Evolutionary conservation across 495 filamentous ascomycete genomes (phyloP).

Genomic region (Cenococcum geophilum): DNA sequence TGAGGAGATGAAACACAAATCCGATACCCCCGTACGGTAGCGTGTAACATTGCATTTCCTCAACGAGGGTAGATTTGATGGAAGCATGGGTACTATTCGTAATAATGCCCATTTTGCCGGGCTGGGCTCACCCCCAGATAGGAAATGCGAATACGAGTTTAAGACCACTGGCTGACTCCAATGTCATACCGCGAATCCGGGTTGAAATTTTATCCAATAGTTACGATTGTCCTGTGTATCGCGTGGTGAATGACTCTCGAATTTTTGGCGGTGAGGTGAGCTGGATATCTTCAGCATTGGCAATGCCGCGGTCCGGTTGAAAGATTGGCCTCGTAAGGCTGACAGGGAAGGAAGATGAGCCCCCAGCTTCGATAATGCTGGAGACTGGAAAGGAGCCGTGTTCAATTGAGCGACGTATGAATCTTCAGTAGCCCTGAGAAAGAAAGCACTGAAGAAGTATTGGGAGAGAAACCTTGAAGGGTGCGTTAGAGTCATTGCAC

Average conservation of each 20-base stretch:
- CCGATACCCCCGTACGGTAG: constrained; percentile 13
- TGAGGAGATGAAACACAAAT: constrained; percentile 8
- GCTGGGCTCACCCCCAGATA: no score
- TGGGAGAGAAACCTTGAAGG: neutral
- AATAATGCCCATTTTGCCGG: neutral
- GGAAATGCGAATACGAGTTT: no score
- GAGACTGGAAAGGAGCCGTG: no score
- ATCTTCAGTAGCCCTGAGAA: neutral
- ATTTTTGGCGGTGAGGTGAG: no score
- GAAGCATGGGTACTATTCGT: neutral
- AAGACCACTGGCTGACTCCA: neutral
- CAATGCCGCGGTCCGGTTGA: no score
- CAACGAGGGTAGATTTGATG: neutral
- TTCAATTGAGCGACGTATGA: neutral
- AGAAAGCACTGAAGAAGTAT: neutral
- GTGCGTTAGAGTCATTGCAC: neutral
- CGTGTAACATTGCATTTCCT: constrained; percentile 14
- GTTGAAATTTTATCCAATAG: no score
- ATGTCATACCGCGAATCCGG: neutral
- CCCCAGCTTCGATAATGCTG: no score
- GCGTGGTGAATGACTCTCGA: no score
- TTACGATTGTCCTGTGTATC: no score
- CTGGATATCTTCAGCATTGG: no score
- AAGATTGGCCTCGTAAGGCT: no score
- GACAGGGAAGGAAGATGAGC: no score